Base-by-base conservation (phyloP, 192 early-diverging fungal species). In the Umbelopsis ramanniana region DNA sequence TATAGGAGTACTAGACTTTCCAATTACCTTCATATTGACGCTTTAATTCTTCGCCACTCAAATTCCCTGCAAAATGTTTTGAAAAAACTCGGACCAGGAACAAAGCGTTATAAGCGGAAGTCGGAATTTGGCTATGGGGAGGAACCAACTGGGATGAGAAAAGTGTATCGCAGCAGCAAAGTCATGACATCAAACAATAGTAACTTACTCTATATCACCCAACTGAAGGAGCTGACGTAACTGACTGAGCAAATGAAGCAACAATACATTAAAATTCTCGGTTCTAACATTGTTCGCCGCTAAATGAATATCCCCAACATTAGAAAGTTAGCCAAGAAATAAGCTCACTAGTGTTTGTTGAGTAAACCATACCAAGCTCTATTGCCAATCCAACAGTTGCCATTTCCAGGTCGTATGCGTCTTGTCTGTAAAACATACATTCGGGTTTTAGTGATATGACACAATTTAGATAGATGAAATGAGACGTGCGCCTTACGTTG, bases 361-460 rank as follows among this genome's bases (percentile, higher is more conserved):
- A 46, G 35, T 26, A n/a, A 26, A 15, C 66, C 78, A 60, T 83
- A 91, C 89, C 82, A 67, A 90, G 75, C 67, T 87, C 85, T 55
- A 90, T 88, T 15, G 88, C 86, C 71, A 88, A 72, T 47, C 81
- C 80, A 12, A 88, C 82, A 38, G 87, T 89, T 12, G 82, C 80
- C 87, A 91, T 91, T 63, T 92, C 90, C 23, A 92, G 74, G 71
- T 91, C 90, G 78, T 85, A 90, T 33, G 89, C 89, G 72, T 91
- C 89, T 74, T 92, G 90, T 29, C 90, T 91, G 74, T 24, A 46
- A 46, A 60, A 0, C 40, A 12, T 47, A 68, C 23, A 47, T 57
- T 60, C 24, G 38, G 23, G 45, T 48, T 53, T 40, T 35, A 38
- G 47, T 70, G 67, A 23, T 15, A 22, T 46, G 29, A 37, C 1